Evolutionary conservation across 148 eudicot species (phyloP).

Genomic region (Pharnaceum exiguum): DNA sequence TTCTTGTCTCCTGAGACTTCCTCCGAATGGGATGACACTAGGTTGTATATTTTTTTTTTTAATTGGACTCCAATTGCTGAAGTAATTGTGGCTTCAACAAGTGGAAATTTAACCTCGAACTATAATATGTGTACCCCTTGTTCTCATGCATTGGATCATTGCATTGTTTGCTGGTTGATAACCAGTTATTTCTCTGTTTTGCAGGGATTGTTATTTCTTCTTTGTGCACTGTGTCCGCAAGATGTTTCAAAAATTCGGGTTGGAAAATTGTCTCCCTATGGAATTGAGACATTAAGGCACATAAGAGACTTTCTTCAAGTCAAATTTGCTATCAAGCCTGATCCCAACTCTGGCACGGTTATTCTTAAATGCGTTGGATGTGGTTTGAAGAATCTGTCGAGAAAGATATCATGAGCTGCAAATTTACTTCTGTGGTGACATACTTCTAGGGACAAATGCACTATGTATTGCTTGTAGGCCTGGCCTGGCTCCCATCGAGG

Average conservation of each 20-base stretch:
- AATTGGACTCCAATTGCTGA: no score
- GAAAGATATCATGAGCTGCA: conserved; percentile 55
- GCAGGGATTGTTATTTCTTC: conserved; percentile 84
- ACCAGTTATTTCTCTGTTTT: conserved; percentile 2
- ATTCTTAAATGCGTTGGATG: conserved; percentile 79
- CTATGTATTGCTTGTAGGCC: no score
- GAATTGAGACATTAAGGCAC: conserved; percentile 65
- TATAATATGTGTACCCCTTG: no score
- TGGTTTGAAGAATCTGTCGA: conserved; percentile 71
- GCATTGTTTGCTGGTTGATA: background rate
- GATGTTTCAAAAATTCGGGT: conserved; percentile 92
- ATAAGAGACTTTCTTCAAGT: conserved; percentile 69
- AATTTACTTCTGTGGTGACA: no score
- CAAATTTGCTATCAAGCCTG: conserved; percentile 76
- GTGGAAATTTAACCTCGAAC: no score
- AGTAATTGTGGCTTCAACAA: no score
- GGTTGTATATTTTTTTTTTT: no score
- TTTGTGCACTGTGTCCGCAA: conserved; percentile 85
- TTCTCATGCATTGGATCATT: no score
- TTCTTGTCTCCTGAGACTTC: no score
- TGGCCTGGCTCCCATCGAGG: no score
- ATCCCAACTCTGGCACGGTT: conserved; percentile 71
- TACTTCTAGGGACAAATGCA: no score
- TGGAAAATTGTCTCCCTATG: conserved; percentile 73
- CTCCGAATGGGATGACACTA: no score